These are phyloP conservation scores for Pseudodiploospora longispora DNA, from an alignment of 2,329 filamentous ascomycete species.

Conservation along the genomic window DNA sequence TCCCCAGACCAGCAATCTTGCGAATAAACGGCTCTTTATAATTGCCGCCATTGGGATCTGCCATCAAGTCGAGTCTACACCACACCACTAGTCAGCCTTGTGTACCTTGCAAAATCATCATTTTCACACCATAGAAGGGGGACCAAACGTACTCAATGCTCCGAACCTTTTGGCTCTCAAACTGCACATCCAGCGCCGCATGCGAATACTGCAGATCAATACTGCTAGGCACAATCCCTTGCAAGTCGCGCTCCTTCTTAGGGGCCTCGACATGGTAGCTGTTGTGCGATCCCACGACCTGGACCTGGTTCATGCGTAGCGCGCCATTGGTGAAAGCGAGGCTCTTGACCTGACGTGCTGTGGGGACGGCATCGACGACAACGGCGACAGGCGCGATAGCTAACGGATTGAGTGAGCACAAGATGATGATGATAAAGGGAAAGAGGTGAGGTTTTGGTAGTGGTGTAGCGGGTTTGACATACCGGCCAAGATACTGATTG, in stretches of 20 bases:
- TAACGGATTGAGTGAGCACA: too few relatives aligned
- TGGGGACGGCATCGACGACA: too few relatives aligned
- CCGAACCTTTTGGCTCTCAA: conserved; percentile 36
- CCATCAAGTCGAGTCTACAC: conserved; percentile 33
- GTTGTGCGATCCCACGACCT: conserved; percentile 44
- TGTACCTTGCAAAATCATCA: too few relatives aligned
- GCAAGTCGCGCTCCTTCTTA: conserved; percentile 30
- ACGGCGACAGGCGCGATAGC: too few relatives aligned
- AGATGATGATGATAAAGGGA: neutral
- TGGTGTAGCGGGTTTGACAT: neutral
- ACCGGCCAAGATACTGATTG: too few relatives aligned
- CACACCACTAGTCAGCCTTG: neutral
- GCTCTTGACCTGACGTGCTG: conserved; percentile 12
- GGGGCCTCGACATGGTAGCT: conserved; percentile 40
- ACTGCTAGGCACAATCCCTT: conserved; percentile 27
- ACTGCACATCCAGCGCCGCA: conserved; percentile 33
- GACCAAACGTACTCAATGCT: conserved; percentile 29
- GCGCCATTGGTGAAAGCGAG: conserved; percentile 21
- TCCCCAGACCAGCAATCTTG: conserved; percentile 28
- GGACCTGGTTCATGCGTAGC: conserved; percentile 43
- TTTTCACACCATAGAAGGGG: neutral
- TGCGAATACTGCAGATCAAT: conserved; percentile 41
- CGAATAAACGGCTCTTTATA: conserved; percentile 37
- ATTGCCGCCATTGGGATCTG: conserved; percentile 38
- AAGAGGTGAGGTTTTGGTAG: neutral